Evolutionary conservation across 164 flowering plant genomes (phyloP), one percentile per base, ranked within the genome.

Genomic region (Dillenia suffruticosa): DNA sequence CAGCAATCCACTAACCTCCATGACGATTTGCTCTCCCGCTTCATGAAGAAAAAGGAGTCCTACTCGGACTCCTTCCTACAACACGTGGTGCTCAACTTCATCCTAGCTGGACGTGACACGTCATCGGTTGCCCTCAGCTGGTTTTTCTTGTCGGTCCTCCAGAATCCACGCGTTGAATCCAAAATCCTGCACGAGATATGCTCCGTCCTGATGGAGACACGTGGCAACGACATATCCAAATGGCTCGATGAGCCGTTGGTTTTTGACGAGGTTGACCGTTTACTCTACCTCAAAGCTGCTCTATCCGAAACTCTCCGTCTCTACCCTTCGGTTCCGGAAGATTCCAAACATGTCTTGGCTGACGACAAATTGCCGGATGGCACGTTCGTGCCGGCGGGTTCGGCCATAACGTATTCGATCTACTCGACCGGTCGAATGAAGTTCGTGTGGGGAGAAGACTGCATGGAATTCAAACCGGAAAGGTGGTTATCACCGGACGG

Each of bases 301-400:
- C 44, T 86, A 43, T 81, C 87, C 1, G 92, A 86, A 67, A 84
- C 89, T 1, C 77, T 86, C 0, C 54, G 89, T 63, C 66, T 86
- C 1, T 86, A 84, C 61, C 92, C 89, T 0, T 86, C 89, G 2
- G 89, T 86, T 52, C 87, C 92, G 7, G 72, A 86, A 58, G 92
- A 86, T 70, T 82, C 92, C 0, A 86, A 86, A 65, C 84, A 84
- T 10, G 87, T 72, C 10, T 46, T 81, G 4, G 61, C 70, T 5
- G 87, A 86, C 44, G 92, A 86, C 40, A 58, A 66, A 5, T 56
- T 86, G 56, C 92, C 89, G 6, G 82, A 78, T 58, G 92, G 92
- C 8, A 75, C 81, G 5, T 77, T 79, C 40, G 87, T 86, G 7
- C 89, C 84, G 3, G 87, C 87, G 0, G 92, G 92, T 1, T 82